Percentiles rank a stretch among this genome's conserved stretches.
These are phyloP conservation scores for Exophiala spinifera DNA, from an alignment of 2,329 filamentous ascomycete species.

Conservation along the genomic window DNA sequence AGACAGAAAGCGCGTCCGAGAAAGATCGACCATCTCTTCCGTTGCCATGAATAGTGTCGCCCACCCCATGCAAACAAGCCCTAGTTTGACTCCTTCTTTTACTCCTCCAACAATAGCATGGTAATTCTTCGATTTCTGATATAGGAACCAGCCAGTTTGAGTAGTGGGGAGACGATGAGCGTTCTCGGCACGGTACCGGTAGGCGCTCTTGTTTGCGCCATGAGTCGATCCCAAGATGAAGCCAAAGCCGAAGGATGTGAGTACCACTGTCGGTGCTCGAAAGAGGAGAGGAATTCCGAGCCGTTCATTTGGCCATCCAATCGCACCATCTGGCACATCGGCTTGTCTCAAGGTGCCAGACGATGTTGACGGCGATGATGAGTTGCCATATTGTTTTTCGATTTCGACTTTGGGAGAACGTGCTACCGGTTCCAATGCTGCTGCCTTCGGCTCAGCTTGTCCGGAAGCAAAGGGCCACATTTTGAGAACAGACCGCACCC, in stretches of 20 bases:
- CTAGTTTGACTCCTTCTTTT: slow-evolving; percentile 74
- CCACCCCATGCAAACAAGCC: slow-evolving; percentile 66
- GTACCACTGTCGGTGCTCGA: slow-evolving; percentile 64
- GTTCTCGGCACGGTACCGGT: slow-evolving; percentile 92
- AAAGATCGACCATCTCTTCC: slow-evolving; percentile 80
- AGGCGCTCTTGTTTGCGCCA: slow-evolving; percentile 68
- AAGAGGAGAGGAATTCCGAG: slow-evolving; percentile 62
- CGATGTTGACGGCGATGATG: too few species aligned
- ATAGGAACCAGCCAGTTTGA: slow-evolving; percentile 91
- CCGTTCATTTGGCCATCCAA: slow-evolving; percentile 34
- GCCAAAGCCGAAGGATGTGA: slow-evolving; percentile 65
- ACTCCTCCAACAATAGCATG: slow-evolving; percentile 73
- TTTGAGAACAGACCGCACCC: not conserved
- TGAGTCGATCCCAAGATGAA: slow-evolving; percentile 68
- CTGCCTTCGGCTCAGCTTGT: not conserved
- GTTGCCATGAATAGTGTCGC: slow-evolving; percentile 72
- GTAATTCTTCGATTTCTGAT: slow-evolving; percentile 98
- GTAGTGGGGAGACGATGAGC: slow-evolving; percentile 85
- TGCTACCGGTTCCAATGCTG: not conserved
- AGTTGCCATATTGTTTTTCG: not conserved
- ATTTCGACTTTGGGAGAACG: not conserved
- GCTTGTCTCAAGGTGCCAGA: too few species aligned
- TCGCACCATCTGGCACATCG: slow-evolving; percentile 27
- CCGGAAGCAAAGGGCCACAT: slow-evolving; percentile 26
- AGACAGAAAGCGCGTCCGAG: slow-evolving; percentile 65